Evolutionary conservation across 1,284 basidiomycete genomes (phyloP), one percentile per base, ranked within the genome.

Genomic region (Tremellales sp.): DNA sequence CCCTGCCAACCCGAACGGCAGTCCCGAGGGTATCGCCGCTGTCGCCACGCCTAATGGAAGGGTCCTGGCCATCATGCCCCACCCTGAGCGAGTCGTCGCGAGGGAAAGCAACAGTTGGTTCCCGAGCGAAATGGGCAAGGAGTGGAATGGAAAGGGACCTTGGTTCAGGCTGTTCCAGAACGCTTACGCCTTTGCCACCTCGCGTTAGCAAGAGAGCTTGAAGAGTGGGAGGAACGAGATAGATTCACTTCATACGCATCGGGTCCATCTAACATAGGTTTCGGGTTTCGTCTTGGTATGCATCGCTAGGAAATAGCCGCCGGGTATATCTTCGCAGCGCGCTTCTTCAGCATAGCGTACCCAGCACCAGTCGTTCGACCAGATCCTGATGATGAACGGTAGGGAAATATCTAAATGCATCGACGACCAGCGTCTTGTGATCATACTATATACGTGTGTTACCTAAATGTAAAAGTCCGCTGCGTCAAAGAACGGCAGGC

Each of bases 151-250:
- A n/a, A 78, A 79, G 42, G 93, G 91, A 1, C 94, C 94, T 2
- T 98, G 94, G 94, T 92, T 96, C 76, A 84, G 81, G 67, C 75
- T 97, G 70, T 98, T 97, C 82, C 87, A 92, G 76, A 97, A 85
- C 69, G 93, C 89, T 1, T 73, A 78, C 49, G 62, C 57, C 45
- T 81, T 75, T 49, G 71, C 71, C 13, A 48, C 45, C 7, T 46
- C 48, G 25, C 49, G 57, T 33, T 49, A 49, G 45, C 40, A 62
- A 43, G 51, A 50, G 45, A 25, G 33, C 13, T 4, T 36, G 33
- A 36, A 36, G 15, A 4, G 33, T 36, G 19, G 33, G n/a, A n/a
- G n/a, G n/a, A n/a, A n/a, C n/a, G n/a, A n/a, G n/a, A n/a, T n/a
- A n/a, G n/a, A n/a, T n/a, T n/a, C n/a, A n/a, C n/a, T n/a, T n/a